These are phyloP conservation scores for Caryocar brasiliense DNA, from an alignment of 441 rosid species.

Conservation along the genomic window DNA sequence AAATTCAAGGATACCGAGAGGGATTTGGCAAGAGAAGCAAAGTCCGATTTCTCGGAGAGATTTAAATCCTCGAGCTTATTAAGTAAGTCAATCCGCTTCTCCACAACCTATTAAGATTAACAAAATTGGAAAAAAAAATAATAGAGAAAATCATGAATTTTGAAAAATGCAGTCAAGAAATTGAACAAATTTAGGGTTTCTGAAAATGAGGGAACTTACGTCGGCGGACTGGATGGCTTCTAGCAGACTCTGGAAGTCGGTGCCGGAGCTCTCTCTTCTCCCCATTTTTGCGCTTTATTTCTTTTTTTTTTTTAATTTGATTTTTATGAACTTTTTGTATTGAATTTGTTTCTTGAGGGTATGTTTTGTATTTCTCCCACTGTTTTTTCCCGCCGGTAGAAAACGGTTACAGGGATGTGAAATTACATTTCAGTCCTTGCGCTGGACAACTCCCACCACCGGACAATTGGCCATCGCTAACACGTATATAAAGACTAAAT, in stretches of 20 bases:
- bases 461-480: too few relatives aligned
- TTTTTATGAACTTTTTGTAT: background rate
- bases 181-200: too few relatives aligned
- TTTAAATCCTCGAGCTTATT: slow-evolving; percentile 32
- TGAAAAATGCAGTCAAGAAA: background rate
- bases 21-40: slow-evolving; percentile 31
- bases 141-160: background rate
- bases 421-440: too few relatives aligned
- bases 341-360: background rate
- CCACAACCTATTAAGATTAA: slow-evolving; percentile 36
- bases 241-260: slow-evolving; percentile 27
- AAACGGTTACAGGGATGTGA: too few relatives aligned
- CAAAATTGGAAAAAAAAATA: background rate
- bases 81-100: slow-evolving; percentile 45
- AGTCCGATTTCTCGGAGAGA: slow-evolving; percentile 26
- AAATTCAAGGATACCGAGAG: slow-evolving; percentile 66
- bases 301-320: background rate
- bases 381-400: slow-evolving; percentile 5
- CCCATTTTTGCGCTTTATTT: slow-evolving; percentile 19
- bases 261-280: slow-evolving; percentile 18
- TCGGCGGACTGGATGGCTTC: slow-evolving; percentile 48
- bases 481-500: too few relatives aligned
- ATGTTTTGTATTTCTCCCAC: too few relatives aligned
- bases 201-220: slow-evolving; percentile 30
- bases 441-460: too few relatives aligned